phyloP scores from a whole-genome alignment of 208 protist species.

The Leishmania braziliensis region DNA sequence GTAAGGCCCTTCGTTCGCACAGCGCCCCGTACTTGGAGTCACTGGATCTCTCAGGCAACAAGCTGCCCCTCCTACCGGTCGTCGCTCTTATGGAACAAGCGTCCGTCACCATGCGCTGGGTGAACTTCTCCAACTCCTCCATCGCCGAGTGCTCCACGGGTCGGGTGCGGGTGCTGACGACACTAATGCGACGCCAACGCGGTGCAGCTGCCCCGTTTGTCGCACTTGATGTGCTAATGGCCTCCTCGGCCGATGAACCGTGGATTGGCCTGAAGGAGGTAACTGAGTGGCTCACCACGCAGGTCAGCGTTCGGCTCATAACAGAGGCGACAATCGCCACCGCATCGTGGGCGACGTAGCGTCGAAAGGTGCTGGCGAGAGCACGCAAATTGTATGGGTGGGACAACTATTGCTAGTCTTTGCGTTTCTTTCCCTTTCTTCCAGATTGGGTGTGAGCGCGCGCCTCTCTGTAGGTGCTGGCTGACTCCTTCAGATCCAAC shows the following conservation, averaged over 20 bases:
- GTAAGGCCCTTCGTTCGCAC: conserved; percentile 57
- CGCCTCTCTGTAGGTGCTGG: not conserved
- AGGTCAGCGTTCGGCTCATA: conserved; percentile 22
- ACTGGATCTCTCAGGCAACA: conserved; percentile 61
- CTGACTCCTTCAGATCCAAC: not conserved
- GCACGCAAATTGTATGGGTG: not conserved
- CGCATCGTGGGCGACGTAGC: not conserved
- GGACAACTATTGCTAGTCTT: not conserved
- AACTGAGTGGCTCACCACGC: conserved; percentile 29
- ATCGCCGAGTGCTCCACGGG: conserved; percentile 46
- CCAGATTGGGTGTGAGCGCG: not conserved
- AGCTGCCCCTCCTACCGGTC: conserved; percentile 51
- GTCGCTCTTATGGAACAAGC: conserved; percentile 66
- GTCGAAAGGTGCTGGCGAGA: not conserved
- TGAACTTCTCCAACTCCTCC: conserved; percentile 51
- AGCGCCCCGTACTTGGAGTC: conserved; percentile 50
- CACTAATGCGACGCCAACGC: conserved; percentile 54
- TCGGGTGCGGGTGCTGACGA: conserved; percentile 44
- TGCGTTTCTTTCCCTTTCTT: not conserved
- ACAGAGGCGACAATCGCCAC: conserved; percentile 5
- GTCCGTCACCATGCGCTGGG: conserved; percentile 34
- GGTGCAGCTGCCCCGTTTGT: conserved; percentile 6
- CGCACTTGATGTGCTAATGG: conserved; percentile 25
- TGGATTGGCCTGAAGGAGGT: conserved; percentile 30
- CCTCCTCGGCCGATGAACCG: conserved; percentile 12